Evolutionary conservation across 2,329 filamentous ascomycete genomes (phyloP), one percentile per base, ranked within the genome.

Genomic region (Seiridium unicorne): DNA sequence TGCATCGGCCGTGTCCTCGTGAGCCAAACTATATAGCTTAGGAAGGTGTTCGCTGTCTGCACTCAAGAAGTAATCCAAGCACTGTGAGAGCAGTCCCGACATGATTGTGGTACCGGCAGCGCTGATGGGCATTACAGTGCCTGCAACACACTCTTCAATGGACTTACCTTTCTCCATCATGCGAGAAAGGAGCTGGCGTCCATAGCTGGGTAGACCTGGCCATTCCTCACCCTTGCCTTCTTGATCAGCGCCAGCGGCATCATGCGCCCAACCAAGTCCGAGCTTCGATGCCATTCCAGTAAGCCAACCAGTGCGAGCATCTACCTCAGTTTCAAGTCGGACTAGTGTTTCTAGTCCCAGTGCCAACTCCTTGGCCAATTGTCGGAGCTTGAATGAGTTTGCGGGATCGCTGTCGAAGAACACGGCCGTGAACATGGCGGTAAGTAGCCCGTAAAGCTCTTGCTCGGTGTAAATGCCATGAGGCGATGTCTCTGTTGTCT

Each of bases 1-100:
- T 0, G 84, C 79, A 62, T 83, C 81, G 5, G 74, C 64, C 3
- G 78, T 81, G 59, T 83, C 72, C 51, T 78, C 67, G 53, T 79
- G 76, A 40, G 85, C 79, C 5, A 86, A 75, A 11, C 75, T 74
- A 63, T 83, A 78, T 63, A 88, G 80, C 56, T 82, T 79, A 0
- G 80, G 73, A 1, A 86, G 73, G 63, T 87, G 76, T 40, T 74
- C 60, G 63, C 75, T 73, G 66, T 82, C 79, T 61, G 81, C 72
- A 55, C 76, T 76, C 8, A 88, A 77, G 68, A 86, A 88, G 72
- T 82, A 88, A 65, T 88, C 85, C 54, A 88, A 72, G 44, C 83
- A 77, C 70, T 87, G 82, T 1, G 81, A 78, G 65, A 87, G 83
- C 61, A 84, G 74, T 64, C 85, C 81, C 7, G 81, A 81, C 70